Evolutionary conservation across 1,284 basidiomycete species (phyloP), one percentile per base, ranked within the genome.

Genomic region (Microbotryum intermedium): DNA sequence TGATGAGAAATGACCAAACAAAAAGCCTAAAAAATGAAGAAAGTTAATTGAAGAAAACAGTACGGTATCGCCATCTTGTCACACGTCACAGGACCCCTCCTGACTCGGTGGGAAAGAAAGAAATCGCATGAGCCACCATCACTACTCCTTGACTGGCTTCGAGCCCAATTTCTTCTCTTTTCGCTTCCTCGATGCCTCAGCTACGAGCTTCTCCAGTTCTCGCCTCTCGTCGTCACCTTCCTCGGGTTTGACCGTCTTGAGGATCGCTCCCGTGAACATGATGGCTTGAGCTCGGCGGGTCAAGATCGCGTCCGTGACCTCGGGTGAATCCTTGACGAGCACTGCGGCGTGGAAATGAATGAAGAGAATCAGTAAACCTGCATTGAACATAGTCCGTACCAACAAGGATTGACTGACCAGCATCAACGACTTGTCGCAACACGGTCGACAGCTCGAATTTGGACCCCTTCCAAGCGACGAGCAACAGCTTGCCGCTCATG

Each of bases 401-500:
- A 46, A 26, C 11, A 16, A 30, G 18, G 16, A 21, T 1, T 13
- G 13, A 70, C 74, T 68, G 57, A 91, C 89, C 73, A 87, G 87
- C 45, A 85, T 84, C 70, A n/a, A 72, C 70, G 25, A 71, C 72
- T 52, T 71, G 66, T 50, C 71, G 54, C 26, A 73, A 53, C 3
- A 73, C 67, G 9, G 61, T 66, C 45, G 69, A 64, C 29, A 94
- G 89, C 77, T 97, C 92, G 73, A 94, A 85, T 53, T 91, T 83
- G 2, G 91, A 92, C 18, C 91, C 92, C 61, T 90, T 84, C 92
- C 92, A 97, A 28, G 92, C 93, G 10, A 91, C 91, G 34, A 95
- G 82, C 76, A 97, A 60, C 69, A 86, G 83, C 79, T 93, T 97
- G 62, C 90, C 90, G 20, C 90, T 94, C 70, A 98, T 83, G 70